phyloP scores from a whole-genome alignment of 192 early-diverging fungal species.

The Haplosporangium gracile region DNA sequence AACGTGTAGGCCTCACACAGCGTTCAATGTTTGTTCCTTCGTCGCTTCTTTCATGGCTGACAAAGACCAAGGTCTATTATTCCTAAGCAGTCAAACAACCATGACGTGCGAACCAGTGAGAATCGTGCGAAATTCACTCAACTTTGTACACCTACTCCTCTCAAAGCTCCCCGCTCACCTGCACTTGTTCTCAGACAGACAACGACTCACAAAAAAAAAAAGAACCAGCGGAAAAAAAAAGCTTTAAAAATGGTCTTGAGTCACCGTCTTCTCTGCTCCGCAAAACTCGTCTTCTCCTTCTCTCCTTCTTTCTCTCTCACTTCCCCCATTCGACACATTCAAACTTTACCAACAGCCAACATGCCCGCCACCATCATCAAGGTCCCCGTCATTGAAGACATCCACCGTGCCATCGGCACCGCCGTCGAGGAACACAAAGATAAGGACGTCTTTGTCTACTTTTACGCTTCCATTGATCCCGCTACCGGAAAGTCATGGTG shows the following conservation, averaged over 20 bases:
- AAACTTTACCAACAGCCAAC: background rate
- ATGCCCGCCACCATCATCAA: constrained; percentile 49
- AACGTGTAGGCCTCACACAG: too few species aligned
- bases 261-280: background rate
- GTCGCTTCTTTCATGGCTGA: background rate
- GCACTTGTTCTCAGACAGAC: background rate
- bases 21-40: background rate
- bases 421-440: constrained; percentile 34
- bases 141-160: background rate
- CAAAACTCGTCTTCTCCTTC: background rate
- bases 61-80: background rate
- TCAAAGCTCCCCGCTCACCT: background rate
- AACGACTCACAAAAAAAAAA: background rate
- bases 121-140: background rate
- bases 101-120: background rate
- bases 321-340: background rate
- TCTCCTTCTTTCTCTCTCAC: background rate
- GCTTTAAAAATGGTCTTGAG: background rate
- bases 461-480: constrained; percentile 35
- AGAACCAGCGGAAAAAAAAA: background rate
- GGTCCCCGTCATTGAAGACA: constrained; percentile 19
- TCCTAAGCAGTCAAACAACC: background rate
- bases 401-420: constrained; percentile 30
- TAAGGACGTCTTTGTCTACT: constrained; percentile 51
- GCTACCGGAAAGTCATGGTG: constrained; percentile 63